Base-by-base conservation (phyloP, 176 grass and related monocot species). In the Triticum turgidum region DNA sequence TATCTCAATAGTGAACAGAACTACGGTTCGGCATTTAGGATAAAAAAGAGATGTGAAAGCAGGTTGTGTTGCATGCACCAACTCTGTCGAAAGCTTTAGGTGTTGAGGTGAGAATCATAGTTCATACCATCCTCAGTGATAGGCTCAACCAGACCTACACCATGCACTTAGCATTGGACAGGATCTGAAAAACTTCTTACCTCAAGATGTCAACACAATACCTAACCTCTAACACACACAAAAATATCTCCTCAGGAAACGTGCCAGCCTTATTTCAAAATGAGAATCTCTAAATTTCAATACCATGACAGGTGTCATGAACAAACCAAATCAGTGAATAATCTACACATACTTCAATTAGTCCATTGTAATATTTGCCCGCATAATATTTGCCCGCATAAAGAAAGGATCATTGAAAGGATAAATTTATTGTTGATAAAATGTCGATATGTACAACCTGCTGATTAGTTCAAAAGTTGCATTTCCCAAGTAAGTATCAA, bases 281-380 rank as follows among this genome's bases (percentile, higher is more conserved):
- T 63, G 62, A 54, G 13, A 72, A 27, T 65, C 66, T 49, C 49
- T 25, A 89, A 25, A 6, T n/a, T 86, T 86, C 30, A 66, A 70
- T 65, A 37, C 52, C 47, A 27, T 25, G 77, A 72, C 32, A 12
- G 24, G 34, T 90, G 54, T 74, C 75, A 83, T 65, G 20, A 78
- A 86, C 13, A 58, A 79, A 33, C 69, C 56, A 72, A 69, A 52
- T 56, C 27, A 77, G 47, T 77, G 24, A 49, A 75, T 51, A 29
- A 72, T 24, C 15, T 54, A 54, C 34, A 44, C 18, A 77, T 21
- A 13, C 22, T 79, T 37, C 12, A 5, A 42, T 80, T 66, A 44
- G 24, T 45, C 15, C 21, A 32, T 13, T 65, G 39, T 47, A 67
- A 81, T 21, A 49, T 81, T 49, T 32, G 9, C 32, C 34, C 63